phyloP scores from a whole-genome alignment of 75 land plant genomes.

The Azolla pinnata region DNA sequence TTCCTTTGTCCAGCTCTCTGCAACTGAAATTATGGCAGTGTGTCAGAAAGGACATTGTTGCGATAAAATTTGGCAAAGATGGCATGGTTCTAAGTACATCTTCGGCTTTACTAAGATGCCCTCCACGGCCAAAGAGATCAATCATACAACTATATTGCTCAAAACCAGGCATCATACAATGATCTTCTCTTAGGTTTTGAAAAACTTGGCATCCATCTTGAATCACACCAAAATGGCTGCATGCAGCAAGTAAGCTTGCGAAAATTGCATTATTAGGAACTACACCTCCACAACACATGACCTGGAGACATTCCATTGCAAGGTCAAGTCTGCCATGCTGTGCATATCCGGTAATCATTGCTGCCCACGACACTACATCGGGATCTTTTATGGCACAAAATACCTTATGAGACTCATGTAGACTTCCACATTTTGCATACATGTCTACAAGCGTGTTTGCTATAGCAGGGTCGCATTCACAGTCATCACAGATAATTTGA shows the following conservation, averaged over 20 bases:
- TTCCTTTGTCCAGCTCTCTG: no score
- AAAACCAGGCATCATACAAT: conserved; percentile 40
- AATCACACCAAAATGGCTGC: conserved; percentile 42
- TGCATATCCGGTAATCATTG: conserved; percentile 3
- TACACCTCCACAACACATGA: conserved; percentile 7
- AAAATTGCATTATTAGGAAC: conserved; percentile 11
- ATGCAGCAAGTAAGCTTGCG: conserved; percentile 19
- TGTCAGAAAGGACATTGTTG: background rate
- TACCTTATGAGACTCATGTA: background rate
- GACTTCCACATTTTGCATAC: conserved; percentile 6
- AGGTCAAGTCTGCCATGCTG: background rate
- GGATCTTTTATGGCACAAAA: background rate
- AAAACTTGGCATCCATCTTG: conserved; percentile 31
- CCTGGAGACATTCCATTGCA: conserved; percentile 15
- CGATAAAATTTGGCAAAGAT: background rate
- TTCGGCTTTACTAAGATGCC: conserved; percentile 10
- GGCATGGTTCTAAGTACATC: conserved; percentile 16
- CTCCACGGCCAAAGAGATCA: conserved; percentile 16
- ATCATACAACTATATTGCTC: conserved; percentile 22
- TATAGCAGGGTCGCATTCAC: background rate
- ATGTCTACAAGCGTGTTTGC: background rate
- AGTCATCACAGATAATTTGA: background rate
- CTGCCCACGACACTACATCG: background rate
- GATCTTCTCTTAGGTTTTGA: conserved; percentile 27
- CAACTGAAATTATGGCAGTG: no score